Evolutionary conservation across 495 filamentous ascomycete genomes (phyloP).

Genomic region (Aspergillus haitiensis): DNA sequence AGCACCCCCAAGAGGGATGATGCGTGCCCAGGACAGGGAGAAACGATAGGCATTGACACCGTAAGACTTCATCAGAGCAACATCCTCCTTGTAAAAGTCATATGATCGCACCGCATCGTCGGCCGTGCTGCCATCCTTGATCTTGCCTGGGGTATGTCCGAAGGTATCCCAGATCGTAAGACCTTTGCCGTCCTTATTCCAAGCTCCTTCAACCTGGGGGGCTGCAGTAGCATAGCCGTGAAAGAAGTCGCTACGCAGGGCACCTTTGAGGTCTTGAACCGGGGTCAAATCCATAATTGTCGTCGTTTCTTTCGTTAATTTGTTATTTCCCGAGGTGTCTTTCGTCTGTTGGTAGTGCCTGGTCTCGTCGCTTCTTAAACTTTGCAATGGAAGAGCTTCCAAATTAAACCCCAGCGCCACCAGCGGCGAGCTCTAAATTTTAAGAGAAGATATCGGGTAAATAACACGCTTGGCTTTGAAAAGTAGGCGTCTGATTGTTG

Average conservation of each 20-base stretch:
- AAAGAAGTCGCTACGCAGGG: constrained; percentile 35
- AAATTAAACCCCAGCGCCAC: constrained; percentile 4
- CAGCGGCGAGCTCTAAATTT: constrained; percentile 1
- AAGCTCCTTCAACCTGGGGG: constrained; percentile 67
- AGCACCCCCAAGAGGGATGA: constrained; percentile 55
- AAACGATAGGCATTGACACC: constrained; percentile 69
- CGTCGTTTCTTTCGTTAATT: constrained; percentile 9
- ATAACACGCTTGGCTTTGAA: constrained; percentile 3
- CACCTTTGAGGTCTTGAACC: constrained; percentile 35
- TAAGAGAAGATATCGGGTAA: constrained; percentile 14
- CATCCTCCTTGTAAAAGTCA: constrained; percentile 67
- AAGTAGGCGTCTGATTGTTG: constrained; percentile 10
- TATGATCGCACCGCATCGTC: constrained; percentile 70
- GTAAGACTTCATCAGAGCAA: constrained; percentile 65
- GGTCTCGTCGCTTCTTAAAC: background rate
- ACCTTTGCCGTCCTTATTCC: constrained; percentile 64
- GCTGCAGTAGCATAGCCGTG: constrained; percentile 43
- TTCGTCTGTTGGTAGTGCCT: constrained; percentile 2
- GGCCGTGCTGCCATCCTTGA: constrained; percentile 65
- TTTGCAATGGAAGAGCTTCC: constrained; percentile 2
- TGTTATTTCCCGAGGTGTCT: background rate
- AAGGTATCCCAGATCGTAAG: constrained; percentile 74
- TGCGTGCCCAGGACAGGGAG: constrained; percentile 69
- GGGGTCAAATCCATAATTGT: constrained; percentile 32
- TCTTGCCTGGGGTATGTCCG: constrained; percentile 64